phyloP scores from a whole-genome alignment of 768 basidiomycete species.

The Suillus subaureus region DNA sequence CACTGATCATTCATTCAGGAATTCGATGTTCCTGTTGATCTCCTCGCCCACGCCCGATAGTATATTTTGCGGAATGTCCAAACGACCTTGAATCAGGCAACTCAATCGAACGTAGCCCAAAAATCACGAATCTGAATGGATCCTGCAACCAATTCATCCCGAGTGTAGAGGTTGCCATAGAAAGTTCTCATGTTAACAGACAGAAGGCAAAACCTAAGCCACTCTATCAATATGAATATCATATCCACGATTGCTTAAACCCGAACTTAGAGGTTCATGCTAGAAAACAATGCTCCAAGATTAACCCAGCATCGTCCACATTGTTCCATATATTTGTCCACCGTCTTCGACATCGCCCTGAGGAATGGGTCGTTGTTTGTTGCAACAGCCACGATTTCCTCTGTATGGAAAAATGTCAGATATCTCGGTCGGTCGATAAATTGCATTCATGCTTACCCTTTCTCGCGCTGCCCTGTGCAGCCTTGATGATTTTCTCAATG shows the following conservation, averaged over 20 bases:
- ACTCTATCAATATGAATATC: not conserved
- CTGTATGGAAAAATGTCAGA: conserved; percentile 36
- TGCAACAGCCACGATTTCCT: conserved; percentile 54
- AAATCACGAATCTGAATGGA: too few relatives aligned
- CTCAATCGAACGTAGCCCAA: too few relatives aligned
- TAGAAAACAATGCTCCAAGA: conserved; percentile 76
- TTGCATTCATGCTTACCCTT: conserved; percentile 34
- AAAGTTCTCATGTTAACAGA: too few relatives aligned
- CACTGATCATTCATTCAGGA: too few relatives aligned
- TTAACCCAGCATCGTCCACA: conserved; percentile 92
- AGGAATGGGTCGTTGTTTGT: conserved; percentile 55
- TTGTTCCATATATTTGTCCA: conserved; percentile 81
- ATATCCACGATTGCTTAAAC: not conserved
- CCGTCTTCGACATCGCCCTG: conserved; percentile 51
- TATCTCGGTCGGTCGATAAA: not conserved
- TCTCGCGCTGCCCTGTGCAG: conserved; percentile 48
- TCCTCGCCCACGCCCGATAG: too few relatives aligned
- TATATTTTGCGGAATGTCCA: too few relatives aligned
- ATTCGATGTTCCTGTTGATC: too few relatives aligned
- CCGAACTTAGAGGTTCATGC: conserved; percentile 60
- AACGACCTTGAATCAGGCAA: too few relatives aligned
- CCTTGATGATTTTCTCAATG: conserved; percentile 57
- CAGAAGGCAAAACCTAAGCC: too few relatives aligned
- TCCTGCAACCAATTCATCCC: too few relatives aligned
- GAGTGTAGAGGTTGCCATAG: too few relatives aligned